Conservation (phyloP, 1,284 basidiomycete species). For the Tetrapyrgos nigripes region DNA sequence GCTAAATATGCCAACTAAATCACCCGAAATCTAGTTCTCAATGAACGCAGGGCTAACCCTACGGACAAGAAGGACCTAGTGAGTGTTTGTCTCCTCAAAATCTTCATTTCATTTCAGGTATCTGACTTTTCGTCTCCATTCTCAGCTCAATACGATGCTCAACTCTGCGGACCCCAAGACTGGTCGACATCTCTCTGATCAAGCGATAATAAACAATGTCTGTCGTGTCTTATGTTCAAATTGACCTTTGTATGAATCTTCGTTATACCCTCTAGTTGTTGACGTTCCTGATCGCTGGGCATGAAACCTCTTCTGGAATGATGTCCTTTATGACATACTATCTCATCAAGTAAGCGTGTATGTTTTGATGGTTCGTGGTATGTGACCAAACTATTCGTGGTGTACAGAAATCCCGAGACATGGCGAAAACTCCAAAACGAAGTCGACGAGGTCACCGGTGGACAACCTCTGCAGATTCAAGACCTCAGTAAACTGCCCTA, state of each 20-base stretch:
- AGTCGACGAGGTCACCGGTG: neutral
- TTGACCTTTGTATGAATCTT: neutral
- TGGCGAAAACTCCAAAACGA: neutral
- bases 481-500: constrained; percentile 5
- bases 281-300: constrained; percentile 59
- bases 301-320: constrained; percentile 51
- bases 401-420: neutral
- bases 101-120: too few species aligned
- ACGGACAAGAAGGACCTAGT: constrained; percentile 51
- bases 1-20: neutral
- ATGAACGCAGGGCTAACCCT: constrained; percentile 43
- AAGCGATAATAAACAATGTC: constrained; percentile 53
- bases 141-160: too few species aligned
- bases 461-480: neutral
- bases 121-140: too few species aligned
- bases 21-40: constrained; percentile 36
- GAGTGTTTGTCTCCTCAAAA: too few species aligned
- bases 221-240: constrained; percentile 9
- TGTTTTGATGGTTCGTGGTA: too few species aligned
- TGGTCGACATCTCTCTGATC: constrained; percentile 47
- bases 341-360: neutral
- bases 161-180: constrained; percentile 50
- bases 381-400: neutral
- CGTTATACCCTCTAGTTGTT: constrained; percentile 39
- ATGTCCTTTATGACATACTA: constrained; percentile 1